Evolutionary conservation across 2,329 filamentous ascomycete genomes (phyloP).

Genomic region (Pezicula neosporulosa): DNA sequence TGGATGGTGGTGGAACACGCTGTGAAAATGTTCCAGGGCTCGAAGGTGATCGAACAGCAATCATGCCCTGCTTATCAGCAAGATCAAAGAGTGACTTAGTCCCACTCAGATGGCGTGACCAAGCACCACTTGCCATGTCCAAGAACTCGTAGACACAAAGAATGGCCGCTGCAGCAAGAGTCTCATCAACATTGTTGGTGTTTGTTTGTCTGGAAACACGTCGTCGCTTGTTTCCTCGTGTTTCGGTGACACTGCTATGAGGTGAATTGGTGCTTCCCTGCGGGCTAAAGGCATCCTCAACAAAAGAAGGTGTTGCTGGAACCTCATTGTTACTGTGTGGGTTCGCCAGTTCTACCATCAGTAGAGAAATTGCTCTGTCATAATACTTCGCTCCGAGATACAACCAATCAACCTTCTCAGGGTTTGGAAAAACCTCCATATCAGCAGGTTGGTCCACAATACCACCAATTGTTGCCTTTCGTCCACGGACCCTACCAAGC

Average conservation of each 20-base stretch:
- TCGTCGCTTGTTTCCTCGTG: slow-evolving; percentile 33
- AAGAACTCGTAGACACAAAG: slow-evolving; percentile 66
- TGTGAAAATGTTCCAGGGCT: slow-evolving; percentile 25
- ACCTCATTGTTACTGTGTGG: slow-evolving; percentile 16
- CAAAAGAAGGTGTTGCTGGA: slow-evolving; percentile 27
- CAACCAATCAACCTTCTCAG: slow-evolving; percentile 47
- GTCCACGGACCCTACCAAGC: slow-evolving; percentile 49
- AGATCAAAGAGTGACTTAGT: slow-evolving; percentile 59
- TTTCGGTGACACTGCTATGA: slow-evolving; percentile 14
- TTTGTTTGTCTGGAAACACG: slow-evolving; percentile 36
- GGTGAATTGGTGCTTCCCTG: slow-evolving; percentile 20
- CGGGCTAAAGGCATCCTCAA: slow-evolving; percentile 20
- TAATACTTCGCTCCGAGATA: slow-evolving; percentile 60
- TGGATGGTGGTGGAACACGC: slow-evolving; percentile 41
- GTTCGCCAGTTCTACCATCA: slow-evolving; percentile 34
- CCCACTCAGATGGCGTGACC: slow-evolving; percentile 62
- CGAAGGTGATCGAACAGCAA: slow-evolving; percentile 37
- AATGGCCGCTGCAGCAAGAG: slow-evolving; percentile 63
- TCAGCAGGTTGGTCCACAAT: slow-evolving; percentile 42
- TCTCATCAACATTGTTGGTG: slow-evolving; percentile 50
- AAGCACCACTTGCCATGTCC: slow-evolving; percentile 60
- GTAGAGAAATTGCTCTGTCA: slow-evolving; percentile 50
- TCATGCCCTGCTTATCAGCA: slow-evolving; percentile 44
- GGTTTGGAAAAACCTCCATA: slow-evolving; percentile 48
- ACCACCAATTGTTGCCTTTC: slow-evolving; percentile 45